Conservation (phyloP, 306 rosid genomes). For the Elaeagnus macrophylla region DNA sequence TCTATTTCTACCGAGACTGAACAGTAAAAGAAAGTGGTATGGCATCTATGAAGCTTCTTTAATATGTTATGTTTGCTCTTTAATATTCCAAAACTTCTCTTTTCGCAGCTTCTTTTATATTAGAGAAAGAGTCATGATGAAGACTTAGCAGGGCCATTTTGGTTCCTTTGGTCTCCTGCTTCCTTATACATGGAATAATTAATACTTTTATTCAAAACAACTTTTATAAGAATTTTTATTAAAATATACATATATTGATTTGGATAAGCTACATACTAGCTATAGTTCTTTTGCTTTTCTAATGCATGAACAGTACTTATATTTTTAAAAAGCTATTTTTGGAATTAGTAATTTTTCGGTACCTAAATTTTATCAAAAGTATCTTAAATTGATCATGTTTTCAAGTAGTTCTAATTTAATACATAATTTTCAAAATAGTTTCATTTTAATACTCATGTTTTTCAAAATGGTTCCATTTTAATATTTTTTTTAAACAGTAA, state of each 20-base stretch:
- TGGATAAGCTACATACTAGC: constrained; percentile 5
- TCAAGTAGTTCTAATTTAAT: no score
- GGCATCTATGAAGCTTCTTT: constrained; percentile 45
- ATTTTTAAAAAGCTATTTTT: no score
- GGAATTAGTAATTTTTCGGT: no score
- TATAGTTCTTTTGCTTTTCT: no score
- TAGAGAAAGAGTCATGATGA: constrained; percentile 7
- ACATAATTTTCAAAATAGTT: no score
- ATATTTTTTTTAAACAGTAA: no score
- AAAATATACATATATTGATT: neutral
- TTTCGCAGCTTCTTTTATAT: constrained; percentile 38
- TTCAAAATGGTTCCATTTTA: no score
- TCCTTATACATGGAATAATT: constrained; percentile 16
- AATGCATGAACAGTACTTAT: no score
- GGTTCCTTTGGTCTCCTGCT: constrained; percentile 57
- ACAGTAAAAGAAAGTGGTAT: constrained; percentile 16
- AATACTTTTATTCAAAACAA: constrained; percentile 21
- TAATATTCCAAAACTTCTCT: constrained; percentile 49
- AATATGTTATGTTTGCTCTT: constrained; percentile 23
- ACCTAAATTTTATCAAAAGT: no score
- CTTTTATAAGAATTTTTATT: no score
- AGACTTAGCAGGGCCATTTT: constrained; percentile 32
- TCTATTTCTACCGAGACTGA: constrained; percentile 15
- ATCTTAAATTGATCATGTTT: no score
- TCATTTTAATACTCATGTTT: no score